Conservation (phyloP, 208 protist genomes). For the Trypanosoma conorhini region DNA sequence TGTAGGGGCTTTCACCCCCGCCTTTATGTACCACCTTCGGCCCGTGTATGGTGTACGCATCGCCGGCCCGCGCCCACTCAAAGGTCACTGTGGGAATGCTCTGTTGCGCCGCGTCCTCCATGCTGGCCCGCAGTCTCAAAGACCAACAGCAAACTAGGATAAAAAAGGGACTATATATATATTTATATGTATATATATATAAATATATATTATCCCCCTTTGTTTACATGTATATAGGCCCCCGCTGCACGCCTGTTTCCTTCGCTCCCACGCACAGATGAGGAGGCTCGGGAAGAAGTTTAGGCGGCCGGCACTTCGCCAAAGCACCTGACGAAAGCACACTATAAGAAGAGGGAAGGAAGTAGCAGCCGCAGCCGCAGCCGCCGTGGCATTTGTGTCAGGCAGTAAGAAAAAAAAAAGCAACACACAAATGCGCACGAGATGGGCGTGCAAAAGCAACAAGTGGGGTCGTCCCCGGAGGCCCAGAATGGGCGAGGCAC, state of each 20-base stretch:
- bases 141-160: no score
- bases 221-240: no score
- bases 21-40: slow-evolving; percentile 52
- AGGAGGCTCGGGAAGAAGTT: not conserved
- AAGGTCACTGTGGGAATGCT: slow-evolving; percentile 55
- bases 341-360: slow-evolving; percentile 17
- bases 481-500: no score
- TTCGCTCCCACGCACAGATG: not conserved
- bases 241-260: not conserved
- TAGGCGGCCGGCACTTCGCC: not conserved
- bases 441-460: not conserved
- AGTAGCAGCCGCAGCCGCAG: no score
- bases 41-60: slow-evolving; percentile 50
- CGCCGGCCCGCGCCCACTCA: slow-evolving; percentile 56
- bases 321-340: not conserved
- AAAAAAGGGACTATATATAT: no score
- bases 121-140: not conserved
- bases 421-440: not conserved
- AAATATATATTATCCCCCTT: no score
- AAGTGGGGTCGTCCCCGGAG: no score
- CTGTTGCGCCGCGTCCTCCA: slow-evolving; percentile 38
- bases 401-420: slow-evolving; percentile 8
- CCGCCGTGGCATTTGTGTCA: not conserved
- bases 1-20: slow-evolving; percentile 52
- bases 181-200: no score